These are phyloP conservation scores for Ogataea trehaloabstinens DNA, from an alignment of 805 yeast genomes.

Conservation along the genomic window DNA sequence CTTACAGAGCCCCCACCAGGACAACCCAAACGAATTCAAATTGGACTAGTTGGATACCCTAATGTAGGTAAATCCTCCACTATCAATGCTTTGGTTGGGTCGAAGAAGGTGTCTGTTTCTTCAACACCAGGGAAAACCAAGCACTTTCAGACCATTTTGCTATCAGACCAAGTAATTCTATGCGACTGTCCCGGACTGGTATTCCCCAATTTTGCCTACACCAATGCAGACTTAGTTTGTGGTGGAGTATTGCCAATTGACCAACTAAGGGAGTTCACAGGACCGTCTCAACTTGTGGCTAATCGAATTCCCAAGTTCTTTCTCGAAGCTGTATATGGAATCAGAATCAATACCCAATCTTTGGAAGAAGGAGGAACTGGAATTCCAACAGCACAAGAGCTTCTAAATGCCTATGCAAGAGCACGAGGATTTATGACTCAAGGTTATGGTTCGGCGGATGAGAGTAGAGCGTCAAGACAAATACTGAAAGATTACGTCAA, in stretches of 20 bases:
- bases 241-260: slow-evolving; percentile 99
- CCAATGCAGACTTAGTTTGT: slow-evolving; percentile 95
- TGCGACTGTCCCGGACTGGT: slow-evolving; percentile 99
- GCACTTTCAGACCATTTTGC: slow-evolving; percentile 93
- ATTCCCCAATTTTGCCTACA: slow-evolving; percentile 95
- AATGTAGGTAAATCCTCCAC: slow-evolving; percentile 87
- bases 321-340: slow-evolving; percentile 91
- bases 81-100: slow-evolving; percentile 92
- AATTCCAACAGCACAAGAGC: slow-evolving; percentile 82
- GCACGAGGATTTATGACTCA: slow-evolving; percentile 98
- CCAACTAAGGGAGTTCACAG: slow-evolving; percentile 88
- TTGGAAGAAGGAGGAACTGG: slow-evolving; percentile 88
- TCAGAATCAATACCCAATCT: slow-evolving; percentile 74
- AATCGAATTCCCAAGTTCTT: slow-evolving; percentile 85
- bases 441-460: slow-evolving; percentile 96
- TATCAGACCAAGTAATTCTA: slow-evolving; percentile 76
- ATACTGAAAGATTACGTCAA: slow-evolving; percentile 91
- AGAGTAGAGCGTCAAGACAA: slow-evolving; percentile 89
- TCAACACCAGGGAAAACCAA: slow-evolving; percentile 99
- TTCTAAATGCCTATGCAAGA: slow-evolving; percentile 88
- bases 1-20: slow-evolving; percentile 51
- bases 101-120: slow-evolving; percentile 97
- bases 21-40: slow-evolving; percentile 65
- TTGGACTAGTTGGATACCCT: slow-evolving; percentile 97
- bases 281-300: slow-evolving; percentile 82